Percentiles rank a stretch among this genome's conserved stretches.
Evolutionary conservation across 192 early-diverging fungal species (phyloP).

Genomic region (Linnemannia schmuckeri): DNA sequence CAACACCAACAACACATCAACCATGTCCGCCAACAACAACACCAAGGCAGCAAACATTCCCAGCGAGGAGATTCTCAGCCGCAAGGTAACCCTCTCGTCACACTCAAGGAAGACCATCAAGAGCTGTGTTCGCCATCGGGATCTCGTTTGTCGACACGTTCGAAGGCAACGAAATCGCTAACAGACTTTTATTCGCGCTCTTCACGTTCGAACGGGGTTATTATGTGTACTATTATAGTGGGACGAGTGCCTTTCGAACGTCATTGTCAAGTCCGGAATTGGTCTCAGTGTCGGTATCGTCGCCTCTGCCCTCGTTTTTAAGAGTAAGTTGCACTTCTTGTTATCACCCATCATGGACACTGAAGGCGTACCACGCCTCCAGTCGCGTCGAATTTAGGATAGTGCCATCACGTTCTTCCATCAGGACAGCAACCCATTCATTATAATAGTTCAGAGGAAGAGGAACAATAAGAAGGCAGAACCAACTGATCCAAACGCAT

Average conservation of each 20-base stretch:
- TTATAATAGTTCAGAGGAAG: no score
- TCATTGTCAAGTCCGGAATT: slow-evolving; percentile 83
- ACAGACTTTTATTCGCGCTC: neutral
- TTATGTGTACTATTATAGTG: slow-evolving; percentile 66
- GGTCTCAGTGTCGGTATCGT: slow-evolving; percentile 89
- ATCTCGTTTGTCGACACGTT: neutral
- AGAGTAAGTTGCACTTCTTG: slow-evolving; percentile 67
- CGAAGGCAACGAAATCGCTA: neutral
- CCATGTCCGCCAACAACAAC: slow-evolving; percentile 27
- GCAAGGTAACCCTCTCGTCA: slow-evolving; percentile 25
- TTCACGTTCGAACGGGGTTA: neutral
- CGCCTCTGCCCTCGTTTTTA: slow-evolving; percentile 88
- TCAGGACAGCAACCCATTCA: neutral
- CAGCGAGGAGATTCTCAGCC: slow-evolving; percentile 63
- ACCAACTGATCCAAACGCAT: no score
- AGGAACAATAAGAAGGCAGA: no score
- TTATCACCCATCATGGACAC: neutral
- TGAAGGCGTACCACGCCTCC: neutral
- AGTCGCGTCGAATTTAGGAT: neutral
- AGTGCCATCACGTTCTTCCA: neutral
- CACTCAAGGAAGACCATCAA: neutral
- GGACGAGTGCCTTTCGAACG: slow-evolving; percentile 87
- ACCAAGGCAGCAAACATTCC: slow-evolving; percentile 52
- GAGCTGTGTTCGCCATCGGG: neutral
- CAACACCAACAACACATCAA: neutral